Evolutionary conservation across 2,329 filamentous ascomycete genomes (phyloP), one percentile per base, ranked within the genome.

Genomic region (Fusarium luffae): DNA sequence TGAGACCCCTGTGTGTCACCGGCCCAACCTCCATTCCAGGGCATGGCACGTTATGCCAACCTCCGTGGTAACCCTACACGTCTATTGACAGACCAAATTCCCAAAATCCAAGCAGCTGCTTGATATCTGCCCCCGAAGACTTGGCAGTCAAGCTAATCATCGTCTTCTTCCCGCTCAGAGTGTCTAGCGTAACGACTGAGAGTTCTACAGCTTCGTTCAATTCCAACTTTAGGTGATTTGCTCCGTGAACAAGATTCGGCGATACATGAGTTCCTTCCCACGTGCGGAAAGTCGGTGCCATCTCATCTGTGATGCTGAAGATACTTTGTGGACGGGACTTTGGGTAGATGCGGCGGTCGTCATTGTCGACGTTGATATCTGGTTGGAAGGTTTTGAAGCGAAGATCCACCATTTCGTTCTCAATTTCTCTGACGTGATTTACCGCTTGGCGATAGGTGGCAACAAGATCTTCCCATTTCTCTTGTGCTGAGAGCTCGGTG

Each of bases 61-160:
- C 16, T 5, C 8, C 2, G n/a, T 14, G 7, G 2, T 10, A 7
- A 16, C 4, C 2, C 13, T 30, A 30, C 13, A 25, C 13, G 1
- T 16, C 8, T 1, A 19, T 9, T 0, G 32, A 9, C 3, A 42
- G 11, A 6, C 13, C 4, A 4, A 49, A 49, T n/a, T 60, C 57
- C 57, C 32, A 60, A 16, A 60, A 59, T 11, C 54, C 54, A 18
- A 60, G 6, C 13, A 60, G 3, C 23, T 49, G 57, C 16, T 59
- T 18, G 2, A 59, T 5, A 21, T 49, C 3, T 2, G 16, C 12
- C 2, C 27, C 34, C 4, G 16, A 13, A 14, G 42, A 59, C 42
- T 40, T 48, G 0, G 32, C n/a, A 10, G 42, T 60, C 14, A 60
- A 12, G 14, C 27, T 49, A 27, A 60, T 49, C 32, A 60, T 60